These are phyloP conservation scores for Ottelia alismoides DNA, from an alignment of 106 monocot species.

Conservation along the genomic window DNA sequence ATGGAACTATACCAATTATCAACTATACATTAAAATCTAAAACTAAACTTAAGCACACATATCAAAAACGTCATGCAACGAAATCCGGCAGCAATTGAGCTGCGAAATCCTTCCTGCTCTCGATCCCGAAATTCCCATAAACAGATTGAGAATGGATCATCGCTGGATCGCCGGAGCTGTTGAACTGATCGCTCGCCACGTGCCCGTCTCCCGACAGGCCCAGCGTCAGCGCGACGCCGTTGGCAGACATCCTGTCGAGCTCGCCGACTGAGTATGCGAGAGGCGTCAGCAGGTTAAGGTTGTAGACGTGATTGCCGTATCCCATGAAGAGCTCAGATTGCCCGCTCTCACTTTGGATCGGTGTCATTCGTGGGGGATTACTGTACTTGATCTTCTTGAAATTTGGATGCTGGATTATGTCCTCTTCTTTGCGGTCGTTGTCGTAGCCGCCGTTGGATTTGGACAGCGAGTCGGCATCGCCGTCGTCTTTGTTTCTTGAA, in stretches of 20 bases:
- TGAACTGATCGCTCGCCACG: not conserved
- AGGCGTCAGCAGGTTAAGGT: constrained; percentile 17
- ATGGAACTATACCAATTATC: too few relatives aligned
- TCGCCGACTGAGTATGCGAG: too few relatives aligned
- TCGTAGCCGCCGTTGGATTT: too few relatives aligned
- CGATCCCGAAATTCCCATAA: constrained; percentile 38
- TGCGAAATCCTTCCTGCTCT: constrained; percentile 47
- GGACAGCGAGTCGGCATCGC: too few relatives aligned
- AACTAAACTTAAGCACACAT: too few relatives aligned
- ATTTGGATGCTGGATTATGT: not conserved
- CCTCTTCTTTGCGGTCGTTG: not conserved
- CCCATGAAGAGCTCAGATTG: constrained; percentile 9
- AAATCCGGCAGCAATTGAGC: constrained; percentile 38
- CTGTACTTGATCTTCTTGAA: constrained; percentile 15
- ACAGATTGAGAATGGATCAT: constrained; percentile 17
- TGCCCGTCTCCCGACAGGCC: constrained; percentile 22
- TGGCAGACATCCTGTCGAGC: too few relatives aligned
- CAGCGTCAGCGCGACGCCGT: constrained; percentile 44
- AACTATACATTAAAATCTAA: too few relatives aligned
- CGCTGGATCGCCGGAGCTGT: constrained; percentile 8
- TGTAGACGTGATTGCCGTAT: constrained; percentile 19
- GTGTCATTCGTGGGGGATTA: constrained; percentile 8
- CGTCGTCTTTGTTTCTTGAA: too few relatives aligned
- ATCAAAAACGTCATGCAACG: too few relatives aligned
- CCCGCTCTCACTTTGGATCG: constrained; percentile 3